Evolutionary conservation across 345 rosid genomes (phyloP).

Genomic region (Excoecaria cochinchinensis): DNA sequence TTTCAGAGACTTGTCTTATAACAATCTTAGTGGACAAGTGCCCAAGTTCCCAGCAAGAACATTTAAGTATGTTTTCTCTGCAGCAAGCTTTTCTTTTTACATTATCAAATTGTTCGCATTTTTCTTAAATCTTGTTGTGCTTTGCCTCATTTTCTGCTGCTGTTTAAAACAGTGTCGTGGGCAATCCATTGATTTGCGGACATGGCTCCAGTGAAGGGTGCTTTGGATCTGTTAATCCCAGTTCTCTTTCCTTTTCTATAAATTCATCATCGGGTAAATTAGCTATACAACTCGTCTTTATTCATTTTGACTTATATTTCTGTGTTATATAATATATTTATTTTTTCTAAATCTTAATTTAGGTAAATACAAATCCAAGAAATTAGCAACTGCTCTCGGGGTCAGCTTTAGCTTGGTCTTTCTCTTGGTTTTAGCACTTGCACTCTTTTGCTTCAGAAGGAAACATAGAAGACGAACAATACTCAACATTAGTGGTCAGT

Average conservation of each 20-base stretch:
- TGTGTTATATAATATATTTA: neutral
- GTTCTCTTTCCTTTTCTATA: conserved; percentile 52
- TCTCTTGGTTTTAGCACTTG: conserved; percentile 47
- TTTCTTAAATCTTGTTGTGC: neutral
- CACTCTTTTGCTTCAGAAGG: conserved; percentile 54
- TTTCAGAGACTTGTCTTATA: conserved; percentile 87
- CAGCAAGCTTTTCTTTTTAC: neutral
- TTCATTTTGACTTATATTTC: neutral
- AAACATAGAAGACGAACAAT: conserved; percentile 41
- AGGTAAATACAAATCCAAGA: conserved; percentile 58
- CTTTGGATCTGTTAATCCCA: conserved; percentile 53
- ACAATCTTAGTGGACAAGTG: conserved; percentile 88
- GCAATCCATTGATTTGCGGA: conserved; percentile 80
- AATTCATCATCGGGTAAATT: conserved; percentile 54
- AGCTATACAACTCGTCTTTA: neutral
- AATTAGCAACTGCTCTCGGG: conserved; percentile 69
- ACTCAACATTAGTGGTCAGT: conserved; percentile 57
- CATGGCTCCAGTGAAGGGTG: conserved; percentile 51
- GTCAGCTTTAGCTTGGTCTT: conserved; percentile 53
- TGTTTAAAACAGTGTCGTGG: conserved; percentile 61
- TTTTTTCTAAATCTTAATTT: conserved; percentile 2
- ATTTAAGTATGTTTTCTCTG: conserved; percentile 54
- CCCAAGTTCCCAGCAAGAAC: conserved; percentile 74
- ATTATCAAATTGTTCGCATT: neutral
- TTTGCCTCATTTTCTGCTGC: conserved; percentile 12